Evolutionary conservation across 176 grass and related monocot species (phyloP).

Genomic region (Hordeum marinum): DNA sequence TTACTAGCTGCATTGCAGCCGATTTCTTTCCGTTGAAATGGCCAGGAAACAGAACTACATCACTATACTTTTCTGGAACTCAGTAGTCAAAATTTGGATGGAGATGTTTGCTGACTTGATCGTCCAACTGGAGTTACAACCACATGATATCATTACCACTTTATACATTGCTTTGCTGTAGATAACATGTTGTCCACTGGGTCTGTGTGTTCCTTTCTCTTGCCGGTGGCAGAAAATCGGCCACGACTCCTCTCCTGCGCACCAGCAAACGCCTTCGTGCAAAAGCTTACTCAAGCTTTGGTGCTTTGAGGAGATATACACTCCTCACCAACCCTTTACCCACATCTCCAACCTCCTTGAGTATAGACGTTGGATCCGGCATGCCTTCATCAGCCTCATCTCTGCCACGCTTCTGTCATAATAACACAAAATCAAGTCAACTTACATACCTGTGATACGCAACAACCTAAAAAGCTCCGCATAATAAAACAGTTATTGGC

Average conservation of each 20-base stretch:
- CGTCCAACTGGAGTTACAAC: not conserved
- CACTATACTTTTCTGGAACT: not conserved
- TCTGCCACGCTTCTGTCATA: conserved; percentile 66
- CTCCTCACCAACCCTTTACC: conserved; percentile 89
- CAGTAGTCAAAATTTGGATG: conserved; percentile 25
- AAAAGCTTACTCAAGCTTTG: conserved; percentile 33
- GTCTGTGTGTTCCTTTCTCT: not conserved
- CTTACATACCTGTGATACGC: not conserved
- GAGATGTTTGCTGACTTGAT: not conserved
- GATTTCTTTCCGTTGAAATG: not conserved
- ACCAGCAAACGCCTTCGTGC: not conserved
- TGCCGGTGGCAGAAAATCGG: not conserved
- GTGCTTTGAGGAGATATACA: conserved; percentile 77
- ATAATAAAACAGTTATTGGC: not conserved
- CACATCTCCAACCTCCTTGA: conserved; percentile 71
- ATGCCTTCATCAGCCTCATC: conserved; percentile 50
- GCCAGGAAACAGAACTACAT: not conserved
- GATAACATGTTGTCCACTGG: not conserved
- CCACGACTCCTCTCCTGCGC: not conserved
- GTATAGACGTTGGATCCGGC: conserved; percentile 39
- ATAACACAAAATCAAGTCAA: conserved; percentile 7
- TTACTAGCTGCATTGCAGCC: not conserved
- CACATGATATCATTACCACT: not conserved
- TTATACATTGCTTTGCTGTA: not conserved
- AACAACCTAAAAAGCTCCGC: not conserved